Evolutionary conservation across 495 filamentous ascomycete species (phyloP).

Genomic region (Xylaria acuta): DNA sequence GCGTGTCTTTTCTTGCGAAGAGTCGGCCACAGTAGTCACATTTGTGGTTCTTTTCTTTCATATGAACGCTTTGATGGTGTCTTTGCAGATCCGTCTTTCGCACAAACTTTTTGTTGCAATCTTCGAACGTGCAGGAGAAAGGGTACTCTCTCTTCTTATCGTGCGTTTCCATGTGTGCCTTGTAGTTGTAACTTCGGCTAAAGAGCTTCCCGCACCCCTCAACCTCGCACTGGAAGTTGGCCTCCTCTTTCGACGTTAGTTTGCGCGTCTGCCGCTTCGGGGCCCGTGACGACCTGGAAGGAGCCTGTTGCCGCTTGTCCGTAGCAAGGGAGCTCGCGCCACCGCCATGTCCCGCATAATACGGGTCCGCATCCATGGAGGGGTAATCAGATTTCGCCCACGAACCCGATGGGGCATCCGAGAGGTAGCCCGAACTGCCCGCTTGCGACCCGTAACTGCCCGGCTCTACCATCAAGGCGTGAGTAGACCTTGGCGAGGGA

Average conservation of each 20-base stretch:
- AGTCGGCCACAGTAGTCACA: slow-evolving; percentile 75
- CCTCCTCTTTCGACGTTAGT: slow-evolving; percentile 73
- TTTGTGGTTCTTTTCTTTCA: slow-evolving; percentile 71
- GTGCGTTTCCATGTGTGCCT: slow-evolving; percentile 89
- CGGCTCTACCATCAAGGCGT: slow-evolving; percentile 48
- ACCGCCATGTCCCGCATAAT: slow-evolving; percentile 39
- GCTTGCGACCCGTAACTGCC: slow-evolving; percentile 44
- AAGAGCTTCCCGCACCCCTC: slow-evolving; percentile 80
- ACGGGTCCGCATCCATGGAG: slow-evolving; percentile 47
- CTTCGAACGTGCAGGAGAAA: slow-evolving; percentile 67
- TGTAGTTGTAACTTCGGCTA: slow-evolving; percentile 88
- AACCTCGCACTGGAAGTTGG: slow-evolving; percentile 75
- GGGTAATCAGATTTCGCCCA: slow-evolving; percentile 59
- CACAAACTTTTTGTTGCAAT: slow-evolving; percentile 77
- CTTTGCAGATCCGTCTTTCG: slow-evolving; percentile 85
- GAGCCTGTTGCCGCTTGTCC: slow-evolving; percentile 40
- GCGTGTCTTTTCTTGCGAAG: slow-evolving; percentile 84
- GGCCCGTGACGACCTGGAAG: slow-evolving; percentile 47
- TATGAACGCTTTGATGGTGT: slow-evolving; percentile 84
- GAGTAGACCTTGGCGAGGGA: slow-evolving; percentile 53
- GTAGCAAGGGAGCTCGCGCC: slow-evolving; percentile 36
- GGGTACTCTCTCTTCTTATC: slow-evolving; percentile 75
- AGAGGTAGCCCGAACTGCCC: slow-evolving; percentile 53
- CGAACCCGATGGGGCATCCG: slow-evolving; percentile 52
- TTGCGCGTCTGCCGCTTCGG: slow-evolving; percentile 57